These are phyloP conservation scores for Aureobasidium namibiae DNA, from an alignment of 2,329 filamentous ascomycete genomes.

Conservation along the genomic window DNA sequence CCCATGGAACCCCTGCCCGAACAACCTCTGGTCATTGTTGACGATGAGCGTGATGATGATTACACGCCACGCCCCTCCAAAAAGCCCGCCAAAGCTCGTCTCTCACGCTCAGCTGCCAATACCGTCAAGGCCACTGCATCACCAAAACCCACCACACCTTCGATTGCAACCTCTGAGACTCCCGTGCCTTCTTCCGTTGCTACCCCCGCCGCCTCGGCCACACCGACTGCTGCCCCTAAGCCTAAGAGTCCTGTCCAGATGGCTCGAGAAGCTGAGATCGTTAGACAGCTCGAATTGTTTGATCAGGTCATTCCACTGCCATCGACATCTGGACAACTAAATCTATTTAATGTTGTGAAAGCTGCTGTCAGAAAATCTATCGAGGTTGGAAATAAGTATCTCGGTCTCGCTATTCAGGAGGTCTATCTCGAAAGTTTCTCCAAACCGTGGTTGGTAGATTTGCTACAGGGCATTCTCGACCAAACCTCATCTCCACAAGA, in stretches of 20 bases:
- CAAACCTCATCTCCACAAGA: constrained; percentile 33
- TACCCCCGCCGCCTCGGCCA: background rate
- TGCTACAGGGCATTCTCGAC: constrained; percentile 37
- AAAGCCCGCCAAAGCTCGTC: constrained; percentile 30
- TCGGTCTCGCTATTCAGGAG: constrained; percentile 34
- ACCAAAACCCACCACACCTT: constrained; percentile 16
- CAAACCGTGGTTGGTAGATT: constrained; percentile 28
- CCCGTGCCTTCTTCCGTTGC: background rate
- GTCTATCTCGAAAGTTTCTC: constrained; percentile 34
- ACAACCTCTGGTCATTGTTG: constrained; percentile 25
- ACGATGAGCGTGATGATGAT: constrained; percentile 41
- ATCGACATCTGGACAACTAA: background rate
- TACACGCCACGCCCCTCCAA: constrained; percentile 29
- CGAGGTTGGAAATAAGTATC: constrained; percentile 27
- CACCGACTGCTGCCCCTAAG: background rate
- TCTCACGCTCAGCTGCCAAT: constrained; percentile 13
- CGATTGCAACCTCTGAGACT: constrained; percentile 2
- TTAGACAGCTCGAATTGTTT: background rate
- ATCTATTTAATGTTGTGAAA: constrained; percentile 28
- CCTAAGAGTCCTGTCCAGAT: background rate
- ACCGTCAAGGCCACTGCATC: constrained; percentile 15
- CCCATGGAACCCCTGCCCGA: constrained; percentile 29
- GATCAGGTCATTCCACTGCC: background rate
- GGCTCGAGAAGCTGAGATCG: background rate
- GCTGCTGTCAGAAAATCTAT: constrained; percentile 34